These are phyloP conservation scores for Sphaerobolus stellatus DNA, from an alignment of 1,284 basidiomycete genomes.

Conservation along the genomic window DNA sequence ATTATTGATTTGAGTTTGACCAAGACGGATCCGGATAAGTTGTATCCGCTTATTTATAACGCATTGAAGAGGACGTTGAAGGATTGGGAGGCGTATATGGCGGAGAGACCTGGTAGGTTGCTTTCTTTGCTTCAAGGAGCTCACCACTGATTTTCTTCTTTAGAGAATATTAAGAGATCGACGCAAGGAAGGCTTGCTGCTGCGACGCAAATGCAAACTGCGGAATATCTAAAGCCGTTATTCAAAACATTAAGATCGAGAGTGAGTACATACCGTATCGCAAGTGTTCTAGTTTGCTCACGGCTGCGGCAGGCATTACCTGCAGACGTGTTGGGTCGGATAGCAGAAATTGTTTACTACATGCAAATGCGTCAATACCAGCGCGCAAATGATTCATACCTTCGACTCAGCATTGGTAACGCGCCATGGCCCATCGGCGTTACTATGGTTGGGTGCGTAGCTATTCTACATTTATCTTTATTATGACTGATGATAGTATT, in stretches of 20 bases:
- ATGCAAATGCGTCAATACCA: constrained; percentile 97
- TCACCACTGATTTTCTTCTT: constrained; percentile 10
- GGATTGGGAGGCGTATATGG: constrained; percentile 96
- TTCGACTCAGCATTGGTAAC: constrained; percentile 95
- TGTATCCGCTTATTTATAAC: constrained; percentile 98
- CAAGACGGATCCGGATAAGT: constrained; percentile 91
- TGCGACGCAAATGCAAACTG: constrained; percentile 93
- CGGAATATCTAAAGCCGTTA: constrained; percentile 94
- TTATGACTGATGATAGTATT: constrained; percentile 9
- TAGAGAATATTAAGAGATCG: constrained; percentile 78
- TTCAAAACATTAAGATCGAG: constrained; percentile 88
- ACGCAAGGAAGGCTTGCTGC: constrained; percentile 92
- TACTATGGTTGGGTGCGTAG: constrained; percentile 91
- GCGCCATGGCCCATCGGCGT: constrained; percentile 99
- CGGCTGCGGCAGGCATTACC: constrained; percentile 62
- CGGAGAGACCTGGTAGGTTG: constrained; percentile 77
- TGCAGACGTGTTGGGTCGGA: constrained; percentile 81
- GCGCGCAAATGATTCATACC: constrained; percentile 93
- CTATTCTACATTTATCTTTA: constrained; percentile 1
- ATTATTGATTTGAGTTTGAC: constrained; percentile 79
- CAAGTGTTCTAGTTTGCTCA: constrained; percentile 1
- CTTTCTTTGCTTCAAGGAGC: background rate
- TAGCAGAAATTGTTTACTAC: constrained; percentile 94
- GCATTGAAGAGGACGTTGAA: constrained; percentile 89
- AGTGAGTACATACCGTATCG: constrained; percentile 47